Percentiles rank a stretch among this genome's conserved stretches.
Evolutionary conservation across 495 filamentous ascomycete genomes (phyloP).

Genomic region (Penicillium crystallinum): DNA sequence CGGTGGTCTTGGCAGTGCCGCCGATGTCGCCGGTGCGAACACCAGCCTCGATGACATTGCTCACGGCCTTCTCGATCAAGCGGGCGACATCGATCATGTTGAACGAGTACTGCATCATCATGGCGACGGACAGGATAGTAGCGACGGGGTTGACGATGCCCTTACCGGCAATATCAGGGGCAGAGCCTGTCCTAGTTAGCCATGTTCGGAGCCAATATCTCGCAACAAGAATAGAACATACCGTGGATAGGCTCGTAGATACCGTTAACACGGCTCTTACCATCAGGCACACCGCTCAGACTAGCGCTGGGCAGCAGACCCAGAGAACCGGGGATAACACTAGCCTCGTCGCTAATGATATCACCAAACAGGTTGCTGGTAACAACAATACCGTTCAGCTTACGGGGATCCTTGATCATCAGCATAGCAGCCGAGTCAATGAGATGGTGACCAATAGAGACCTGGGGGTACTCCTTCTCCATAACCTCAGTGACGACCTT

Average conservation of each 20-base stretch:
- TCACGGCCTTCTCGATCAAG: constrained; percentile 48
- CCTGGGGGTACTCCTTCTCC: constrained; percentile 79
- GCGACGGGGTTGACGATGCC: constrained; percentile 76
- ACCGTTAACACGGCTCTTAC: constrained; percentile 51
- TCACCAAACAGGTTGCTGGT: constrained; percentile 96
- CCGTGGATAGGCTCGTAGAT: constrained; percentile 99
- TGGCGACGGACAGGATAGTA: constrained; percentile 49
- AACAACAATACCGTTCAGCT: constrained; percentile 87
- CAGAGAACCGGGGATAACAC: constrained; percentile 88
- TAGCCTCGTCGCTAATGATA: constrained; percentile 95
- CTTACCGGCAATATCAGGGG: constrained; percentile 67
- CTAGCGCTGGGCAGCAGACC: constrained; percentile 87
- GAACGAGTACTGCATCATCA: constrained; percentile 55
- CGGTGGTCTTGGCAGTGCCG: constrained; percentile 45
- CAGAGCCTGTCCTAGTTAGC: constrained; percentile 32
- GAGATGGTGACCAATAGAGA: constrained; percentile 80
- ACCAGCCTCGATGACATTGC: constrained; percentile 48
- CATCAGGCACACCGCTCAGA: constrained; percentile 80
- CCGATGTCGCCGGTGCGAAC: constrained; percentile 52
- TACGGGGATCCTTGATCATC: constrained; percentile 90
- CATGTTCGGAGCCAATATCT: not conserved
- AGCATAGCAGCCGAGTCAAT: constrained; percentile 97
- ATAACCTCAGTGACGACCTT: constrained; percentile 76
- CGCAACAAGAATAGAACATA: constrained; percentile 32
- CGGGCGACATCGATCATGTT: constrained; percentile 45